Conservation (phyloP, 805 yeast species). For the Ogataea wickerhamii region DNA sequence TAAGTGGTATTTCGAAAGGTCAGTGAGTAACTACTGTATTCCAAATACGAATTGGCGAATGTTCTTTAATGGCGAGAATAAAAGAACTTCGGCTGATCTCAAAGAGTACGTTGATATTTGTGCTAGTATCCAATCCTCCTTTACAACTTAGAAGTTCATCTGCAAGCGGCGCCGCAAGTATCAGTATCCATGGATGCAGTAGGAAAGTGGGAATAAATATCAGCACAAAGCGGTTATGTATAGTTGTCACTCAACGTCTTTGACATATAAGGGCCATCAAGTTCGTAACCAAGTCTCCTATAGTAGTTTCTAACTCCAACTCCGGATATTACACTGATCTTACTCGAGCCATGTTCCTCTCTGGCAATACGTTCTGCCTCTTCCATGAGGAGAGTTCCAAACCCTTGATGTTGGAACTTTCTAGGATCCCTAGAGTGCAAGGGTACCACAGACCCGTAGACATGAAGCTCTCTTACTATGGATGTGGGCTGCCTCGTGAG, state of each 20-base stretch:
- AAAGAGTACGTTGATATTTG: constrained; percentile 52
- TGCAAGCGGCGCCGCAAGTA: constrained; percentile 1
- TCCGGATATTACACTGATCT: constrained; percentile 92
- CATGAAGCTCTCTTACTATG: constrained; percentile 94
- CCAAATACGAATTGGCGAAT: constrained; percentile 36
- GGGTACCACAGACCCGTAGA: constrained; percentile 96
- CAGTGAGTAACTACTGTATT: constrained; percentile 61
- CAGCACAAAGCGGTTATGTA: background rate
- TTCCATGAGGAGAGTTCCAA: constrained; percentile 95
- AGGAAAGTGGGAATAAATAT: background rate
- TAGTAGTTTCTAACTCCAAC: constrained; percentile 97
- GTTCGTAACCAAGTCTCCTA: constrained; percentile 81
- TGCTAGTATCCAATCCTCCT: constrained; percentile 56
- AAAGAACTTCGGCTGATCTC: constrained; percentile 34
- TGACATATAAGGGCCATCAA: constrained; percentile 99
- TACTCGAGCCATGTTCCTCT: constrained; percentile 90
- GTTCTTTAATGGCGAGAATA: constrained; percentile 39
- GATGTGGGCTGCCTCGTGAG: constrained; percentile 81
- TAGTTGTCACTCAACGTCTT: constrained; percentile 37
- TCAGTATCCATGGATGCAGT: background rate
- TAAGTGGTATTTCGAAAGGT: constrained; percentile 95
- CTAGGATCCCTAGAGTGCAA: constrained; percentile 94
- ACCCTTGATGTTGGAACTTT: constrained; percentile 98
- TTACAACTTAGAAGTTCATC: constrained; percentile 7
- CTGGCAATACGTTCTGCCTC: constrained; percentile 95